A percentile compares a stretch with the other conserved stretches of the same genome.
Conservation (phyloP, 1,284 basidiomycete genomes). For the Cryptococcus jaspeensis region DNA sequence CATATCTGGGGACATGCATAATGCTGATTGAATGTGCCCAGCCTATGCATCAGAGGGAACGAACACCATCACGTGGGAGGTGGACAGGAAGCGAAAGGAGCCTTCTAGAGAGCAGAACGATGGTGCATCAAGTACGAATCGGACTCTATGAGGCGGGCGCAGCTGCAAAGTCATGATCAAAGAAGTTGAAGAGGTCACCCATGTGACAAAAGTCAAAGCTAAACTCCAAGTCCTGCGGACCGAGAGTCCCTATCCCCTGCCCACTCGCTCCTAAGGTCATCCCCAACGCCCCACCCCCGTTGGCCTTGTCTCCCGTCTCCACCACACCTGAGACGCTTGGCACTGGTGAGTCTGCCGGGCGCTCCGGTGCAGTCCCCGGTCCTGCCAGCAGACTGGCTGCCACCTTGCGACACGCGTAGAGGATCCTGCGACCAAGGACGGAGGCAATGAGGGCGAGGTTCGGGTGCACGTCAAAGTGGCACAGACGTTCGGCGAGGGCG, state of each 20-base stretch:
- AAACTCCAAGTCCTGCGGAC: conserved; percentile 12
- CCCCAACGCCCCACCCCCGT: not conserved
- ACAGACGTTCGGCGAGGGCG: conserved; percentile 13
- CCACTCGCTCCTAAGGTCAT: not conserved
- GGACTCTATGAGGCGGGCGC: too few relatives aligned
- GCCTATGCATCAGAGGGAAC: too few relatives aligned
- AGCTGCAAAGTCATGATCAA: conserved; percentile 2
- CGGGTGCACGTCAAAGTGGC: conserved; percentile 16
- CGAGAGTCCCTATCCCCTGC: conserved; percentile 1
- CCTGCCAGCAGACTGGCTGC: not conserved
- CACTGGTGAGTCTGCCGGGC: not conserved
- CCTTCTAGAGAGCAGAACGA: too few relatives aligned
- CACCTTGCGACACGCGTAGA: conserved; percentile 15
- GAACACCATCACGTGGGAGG: too few relatives aligned
- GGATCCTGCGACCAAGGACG: conserved; percentile 16
- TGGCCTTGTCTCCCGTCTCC: not conserved
- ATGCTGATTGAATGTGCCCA: too few relatives aligned
- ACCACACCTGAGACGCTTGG: not conserved
- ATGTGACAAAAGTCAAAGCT: conserved; percentile 17
- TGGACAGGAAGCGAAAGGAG: too few relatives aligned
- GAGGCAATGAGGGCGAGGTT: conserved; percentile 17
- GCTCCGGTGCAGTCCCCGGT: not conserved
- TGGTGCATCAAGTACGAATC: too few relatives aligned
- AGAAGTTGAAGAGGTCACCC: conserved; percentile 10
- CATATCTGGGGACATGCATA: too few relatives aligned